Base-by-base conservation (phyloP, 352 stramenopile genomes). In the Pythium folliculosum region DNA sequence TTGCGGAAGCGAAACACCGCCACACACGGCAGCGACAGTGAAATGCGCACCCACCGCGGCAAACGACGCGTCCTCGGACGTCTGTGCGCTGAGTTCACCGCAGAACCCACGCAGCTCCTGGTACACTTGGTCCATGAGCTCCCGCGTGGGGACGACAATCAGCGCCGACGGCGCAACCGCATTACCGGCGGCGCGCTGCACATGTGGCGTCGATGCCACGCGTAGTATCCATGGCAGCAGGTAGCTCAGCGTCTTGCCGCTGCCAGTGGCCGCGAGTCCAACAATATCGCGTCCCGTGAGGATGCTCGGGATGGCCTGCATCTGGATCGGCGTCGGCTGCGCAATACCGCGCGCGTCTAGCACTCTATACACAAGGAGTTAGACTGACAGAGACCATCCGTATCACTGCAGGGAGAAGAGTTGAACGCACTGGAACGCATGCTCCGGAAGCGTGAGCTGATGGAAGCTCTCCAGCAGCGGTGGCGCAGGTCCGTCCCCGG, bases 161-260 rank as follows among this genome's bases (percentile, higher is more conserved):
- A 99, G 63, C 0, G 79, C 81, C 37, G 93, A 67, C 21, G 79
- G 78, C 9, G 17, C 5, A 5, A 52, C 38, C 2, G 37, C 22
- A 0, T 13, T 50, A 8, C 89, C 80, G n/a, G 83, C 76, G 12
- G 72, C 77, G 13, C 81, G 78, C 47, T 73, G 51, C 19, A 58
- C 32, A 7, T 3, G 8, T 12, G 30, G 30, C 1, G 30, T 32
- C 12, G 51, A 32, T 30, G 32, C 6, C 37, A 30, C 17, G 19
- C 51, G 30, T 3, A 47, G n/a, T 5, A 97, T 59, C 25, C 94
- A 76, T 14, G 97, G 97, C 21, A 99, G 75, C 25, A 99, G 67
- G 75, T 98, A 99, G n/a, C 91, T 92, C 30, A 97, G 89, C 6
- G 92, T 98, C 72, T 99, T 99, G 54, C 97, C 96, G 25, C 82